phyloP scores from a whole-genome alignment of 179 eudicot genomes.

The Camellia oleifera region DNA sequence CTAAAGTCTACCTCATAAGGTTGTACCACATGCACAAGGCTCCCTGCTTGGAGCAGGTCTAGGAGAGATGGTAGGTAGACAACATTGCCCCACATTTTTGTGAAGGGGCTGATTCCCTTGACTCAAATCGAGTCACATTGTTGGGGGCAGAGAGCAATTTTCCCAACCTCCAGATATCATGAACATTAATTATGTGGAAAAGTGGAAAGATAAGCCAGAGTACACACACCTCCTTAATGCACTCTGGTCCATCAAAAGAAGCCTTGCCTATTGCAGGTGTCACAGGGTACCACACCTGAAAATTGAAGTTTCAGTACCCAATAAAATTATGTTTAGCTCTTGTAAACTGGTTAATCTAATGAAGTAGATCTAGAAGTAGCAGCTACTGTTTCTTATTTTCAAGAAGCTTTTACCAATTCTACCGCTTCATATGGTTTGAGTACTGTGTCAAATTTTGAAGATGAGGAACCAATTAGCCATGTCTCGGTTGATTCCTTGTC shows the following conservation, averaged over 20 bases:
- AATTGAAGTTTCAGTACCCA: slow-evolving; percentile 14
- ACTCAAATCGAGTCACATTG: too few species aligned
- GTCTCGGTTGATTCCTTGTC: slow-evolving; percentile 55
- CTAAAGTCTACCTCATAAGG: not conserved
- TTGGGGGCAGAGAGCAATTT: too few species aligned
- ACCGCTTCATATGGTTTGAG: slow-evolving; percentile 73
- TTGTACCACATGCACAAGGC: not conserved
- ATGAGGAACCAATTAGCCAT: slow-evolving; percentile 74
- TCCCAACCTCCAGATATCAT: not conserved
- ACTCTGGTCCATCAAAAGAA: slow-evolving; percentile 86
- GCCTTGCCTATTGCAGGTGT: slow-evolving; percentile 79
- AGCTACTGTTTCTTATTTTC: not conserved
- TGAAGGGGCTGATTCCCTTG: too few species aligned
- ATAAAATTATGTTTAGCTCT: not conserved
- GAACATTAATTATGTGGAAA: not conserved
- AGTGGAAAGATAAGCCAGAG: not conserved
- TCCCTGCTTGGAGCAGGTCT: too few species aligned
- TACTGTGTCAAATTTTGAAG: slow-evolving; percentile 53
- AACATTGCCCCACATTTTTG: too few species aligned
- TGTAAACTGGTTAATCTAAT: not conserved
- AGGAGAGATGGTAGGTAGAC: too few species aligned
- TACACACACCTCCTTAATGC: slow-evolving; percentile 71
- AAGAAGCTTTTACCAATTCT: slow-evolving; percentile 60
- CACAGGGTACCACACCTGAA: slow-evolving; percentile 87
- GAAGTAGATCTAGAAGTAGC: not conserved